phyloP scores from a whole-genome alignment of 2,329 filamentous ascomycete genomes.

The Ophiostoma novo-ulmi region DNA sequence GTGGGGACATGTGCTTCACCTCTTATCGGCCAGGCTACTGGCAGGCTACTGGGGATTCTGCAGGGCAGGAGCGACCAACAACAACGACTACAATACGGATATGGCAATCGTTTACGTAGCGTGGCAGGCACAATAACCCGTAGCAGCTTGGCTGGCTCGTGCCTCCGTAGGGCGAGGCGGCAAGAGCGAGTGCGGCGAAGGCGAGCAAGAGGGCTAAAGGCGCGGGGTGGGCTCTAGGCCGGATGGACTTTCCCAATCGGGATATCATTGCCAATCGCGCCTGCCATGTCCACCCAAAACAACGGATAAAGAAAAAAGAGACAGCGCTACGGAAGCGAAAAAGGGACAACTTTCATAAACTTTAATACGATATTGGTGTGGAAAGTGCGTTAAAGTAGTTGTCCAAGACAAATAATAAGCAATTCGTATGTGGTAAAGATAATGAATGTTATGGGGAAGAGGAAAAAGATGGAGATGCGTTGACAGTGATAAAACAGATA shows the following conservation, averaged over 20 bases:
- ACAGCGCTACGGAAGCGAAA: not conserved
- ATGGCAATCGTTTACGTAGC: conserved; percentile 9
- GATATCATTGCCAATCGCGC: not conserved
- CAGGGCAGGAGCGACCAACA: not conserved
- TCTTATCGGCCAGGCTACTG: conserved; percentile 2
- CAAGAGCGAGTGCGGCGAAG: conserved; percentile 12
- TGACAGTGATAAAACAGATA: not conserved
- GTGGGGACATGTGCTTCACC: not conserved
- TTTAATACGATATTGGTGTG: not conserved
- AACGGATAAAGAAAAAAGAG: not conserved
- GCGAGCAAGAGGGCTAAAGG: not conserved
- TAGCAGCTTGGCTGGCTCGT: not conserved
- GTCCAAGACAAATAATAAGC: not conserved
- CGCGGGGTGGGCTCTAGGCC: not conserved
- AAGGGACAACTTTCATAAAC: not conserved
- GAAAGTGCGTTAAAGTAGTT: not conserved
- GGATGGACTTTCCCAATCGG: conserved; percentile 2
- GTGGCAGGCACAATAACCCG: not conserved
- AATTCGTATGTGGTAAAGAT: conserved; percentile 7
- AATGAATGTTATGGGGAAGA: not conserved
- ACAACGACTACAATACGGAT: not conserved
- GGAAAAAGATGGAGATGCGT: not conserved
- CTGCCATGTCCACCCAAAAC: conserved; percentile 4
- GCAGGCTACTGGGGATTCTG: not conserved
- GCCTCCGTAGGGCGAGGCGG: conserved; percentile 5